Evolutionary conservation across 2,329 filamentous ascomycete species (phyloP), one percentile per base, ranked within the genome.

Genomic region (Talaromyces sp.): DNA sequence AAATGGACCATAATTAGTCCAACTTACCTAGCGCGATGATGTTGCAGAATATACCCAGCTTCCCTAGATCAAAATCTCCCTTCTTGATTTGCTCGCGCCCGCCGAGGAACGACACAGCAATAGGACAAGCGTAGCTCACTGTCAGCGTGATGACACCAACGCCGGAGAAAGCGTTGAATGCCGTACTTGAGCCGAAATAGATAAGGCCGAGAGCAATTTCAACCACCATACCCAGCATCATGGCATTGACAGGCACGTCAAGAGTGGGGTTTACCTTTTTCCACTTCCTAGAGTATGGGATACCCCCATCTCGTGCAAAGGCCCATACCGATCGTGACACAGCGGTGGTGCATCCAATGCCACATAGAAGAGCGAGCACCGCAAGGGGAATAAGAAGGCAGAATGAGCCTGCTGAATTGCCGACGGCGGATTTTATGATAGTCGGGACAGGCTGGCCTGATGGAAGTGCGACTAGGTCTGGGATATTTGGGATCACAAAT

Each of bases 131-230:
- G 64, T 90, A 90, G 44, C 85, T 82, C 35, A 86, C 76, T 0
- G 86, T 89, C 0, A 91, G 80, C 55, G 86, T 90, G 66, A 91
- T 90, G 7, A 87, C 90, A 1, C 87, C 88, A 0, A 90, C 86
- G 29, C 88, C 87, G 0, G 88, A 90, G 69, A 91, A 90, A n/a
- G 83, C 85, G 74, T 86, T 87, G 75, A 91, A 91, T 0, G 88
- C 88, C 0, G 87, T 85, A 1, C 82, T 81, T 2, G 84, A 88
- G 16, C 88, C 88, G 59, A 91, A 89, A 74, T 89, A 91, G 68
- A 91, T 90, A 53, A 88, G 80, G 0, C 87, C 88, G 0, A 91
- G 80, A 16, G 90, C 72, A 60, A 84, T 87, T 67, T 89, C 85
- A 44, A 91, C 82, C 0, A 79, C 66, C 0, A 87, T 86, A 0